Evolutionary conservation across 192 early-diverging fungal genomes (phyloP).

Genomic region (Coemansia sp.): DNA sequence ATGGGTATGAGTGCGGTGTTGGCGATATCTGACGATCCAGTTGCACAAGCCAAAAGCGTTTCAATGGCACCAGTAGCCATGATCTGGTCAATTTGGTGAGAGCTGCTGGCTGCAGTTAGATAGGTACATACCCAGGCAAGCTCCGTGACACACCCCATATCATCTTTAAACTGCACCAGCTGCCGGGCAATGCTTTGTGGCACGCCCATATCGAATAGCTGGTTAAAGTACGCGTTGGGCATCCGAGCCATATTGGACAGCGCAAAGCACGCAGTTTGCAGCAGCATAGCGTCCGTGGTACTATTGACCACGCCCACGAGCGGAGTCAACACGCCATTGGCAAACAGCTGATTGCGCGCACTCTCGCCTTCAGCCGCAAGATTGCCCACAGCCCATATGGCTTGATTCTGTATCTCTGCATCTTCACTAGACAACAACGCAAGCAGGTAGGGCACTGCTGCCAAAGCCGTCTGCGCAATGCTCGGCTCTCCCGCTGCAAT

Average conservation of each 20-base stretch:
- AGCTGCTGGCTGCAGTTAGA: conserved; percentile 55
- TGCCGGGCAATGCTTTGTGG: conserved; percentile 53
- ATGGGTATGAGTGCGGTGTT: conserved; percentile 54
- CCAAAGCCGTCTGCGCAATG: conserved; percentile 37
- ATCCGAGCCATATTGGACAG: conserved; percentile 68
- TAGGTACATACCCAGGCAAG: conserved; percentile 67
- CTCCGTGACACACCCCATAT: conserved; percentile 58
- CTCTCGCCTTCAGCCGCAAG: conserved; percentile 83
- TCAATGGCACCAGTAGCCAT: conserved; percentile 41
- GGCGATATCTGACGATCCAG: conserved; percentile 21
- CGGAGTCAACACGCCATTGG: conserved; percentile 70
- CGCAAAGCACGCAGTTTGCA: conserved; percentile 72
- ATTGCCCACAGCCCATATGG: conserved; percentile 91
- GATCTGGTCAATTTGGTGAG: conserved; percentile 50
- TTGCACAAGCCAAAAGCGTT: conserved; percentile 13
- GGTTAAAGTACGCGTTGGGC: conserved; percentile 56
- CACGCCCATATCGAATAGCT: conserved; percentile 54
- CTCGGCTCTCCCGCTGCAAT: conserved; percentile 39
- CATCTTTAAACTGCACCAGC: conserved; percentile 32
- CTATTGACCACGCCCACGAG: conserved; percentile 71
- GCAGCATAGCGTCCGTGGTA: conserved; percentile 48
- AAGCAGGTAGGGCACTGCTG: conserved; percentile 54
- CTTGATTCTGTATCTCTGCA: conserved; percentile 76
- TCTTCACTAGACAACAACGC: conserved; percentile 49
- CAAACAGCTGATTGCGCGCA: conserved; percentile 71